Base-by-base conservation (phyloP, 306 rosid species). In the Dalbergia cultrata region DNA sequence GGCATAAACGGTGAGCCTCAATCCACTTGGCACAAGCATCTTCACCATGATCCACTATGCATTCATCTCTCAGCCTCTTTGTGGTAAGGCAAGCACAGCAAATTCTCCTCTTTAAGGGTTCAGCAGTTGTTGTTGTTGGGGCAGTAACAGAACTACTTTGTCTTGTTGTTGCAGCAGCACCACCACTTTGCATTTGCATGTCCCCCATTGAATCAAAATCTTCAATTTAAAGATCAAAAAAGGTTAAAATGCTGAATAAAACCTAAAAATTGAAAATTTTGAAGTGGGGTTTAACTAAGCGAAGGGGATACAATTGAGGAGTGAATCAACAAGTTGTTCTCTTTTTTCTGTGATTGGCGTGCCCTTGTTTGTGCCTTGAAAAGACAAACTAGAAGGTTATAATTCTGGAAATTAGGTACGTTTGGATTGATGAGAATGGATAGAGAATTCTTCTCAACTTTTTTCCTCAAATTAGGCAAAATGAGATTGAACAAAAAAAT, bases 11-110 rank as follows among this genome's bases (percentile, higher is more conserved):
- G 79, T 91, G 97, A 80, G 99, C 99, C 79, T 95, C 94, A 5
- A 95, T 93, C 98, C 97, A 95, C 76, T 95, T 93, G 5, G 87
- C 35, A 74, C 98, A 95, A 68, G 93, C 92, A 0, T 83, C 89
- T 84, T 95, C 93, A 31, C 98, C 99, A 14, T 93, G 92, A 84
- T 93, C 90, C 16, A 90, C 97, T 18, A 95, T 88, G 84, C 99
- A 95, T 75, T 95, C 98, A 81, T 93, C 99, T 59, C 98, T 81
- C 68, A 93, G 79, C 87, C 65, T 90, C 80, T 91, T 93, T 11
- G 89, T 86, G 13, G 90, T 97, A 0, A 93, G 98, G 82, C 97
- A 94, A 65, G 94, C 97, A 82, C 97, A 94, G 17, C 97, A 91
- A n/a, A 89, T 85, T 70, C 86, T 91, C 83, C 85, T 90, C 85